These are phyloP conservation scores for Penicillium silybi DNA, from an alignment of 495 filamentous ascomycete species.

Conservation along the genomic window DNA sequence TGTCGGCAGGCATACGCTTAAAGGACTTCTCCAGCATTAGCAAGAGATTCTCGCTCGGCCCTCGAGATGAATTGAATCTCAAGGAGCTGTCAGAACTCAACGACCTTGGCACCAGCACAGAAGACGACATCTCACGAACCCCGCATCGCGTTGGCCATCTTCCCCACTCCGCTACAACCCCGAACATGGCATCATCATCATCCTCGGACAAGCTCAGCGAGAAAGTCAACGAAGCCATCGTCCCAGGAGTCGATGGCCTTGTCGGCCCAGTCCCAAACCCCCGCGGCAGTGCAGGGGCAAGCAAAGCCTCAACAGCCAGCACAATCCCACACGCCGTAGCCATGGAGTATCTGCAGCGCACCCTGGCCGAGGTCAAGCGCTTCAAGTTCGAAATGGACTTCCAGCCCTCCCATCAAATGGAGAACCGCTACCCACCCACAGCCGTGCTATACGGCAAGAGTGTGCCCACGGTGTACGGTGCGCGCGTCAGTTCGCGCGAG, in stretches of 20 bases:
- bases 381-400: slow-evolving; percentile 74
- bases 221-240: neutral
- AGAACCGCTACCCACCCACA: slow-evolving; percentile 75
- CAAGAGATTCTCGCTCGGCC: slow-evolving; percentile 38
- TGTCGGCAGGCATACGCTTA: slow-evolving; percentile 26
- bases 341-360: slow-evolving; percentile 71
- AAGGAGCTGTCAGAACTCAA: slow-evolving; percentile 6
- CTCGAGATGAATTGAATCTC: slow-evolving; percentile 19
- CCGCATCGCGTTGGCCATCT: neutral
- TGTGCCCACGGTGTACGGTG: slow-evolving; percentile 78
- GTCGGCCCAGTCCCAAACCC: slow-evolving; percentile 30
- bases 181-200: slow-evolving; percentile 8
- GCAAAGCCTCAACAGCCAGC: slow-evolving; percentile 37
- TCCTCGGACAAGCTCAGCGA: slow-evolving; percentile 7
- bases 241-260: slow-evolving; percentile 35
- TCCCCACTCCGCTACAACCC: neutral
- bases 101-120: slow-evolving; percentile 1
- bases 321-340: slow-evolving; percentile 52
- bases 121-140: slow-evolving; percentile 11
- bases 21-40: slow-evolving; percentile 42
- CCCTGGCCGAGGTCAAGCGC: slow-evolving; percentile 60
- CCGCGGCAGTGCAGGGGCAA: slow-evolving; percentile 23
- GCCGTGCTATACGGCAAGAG: slow-evolving; percentile 87
- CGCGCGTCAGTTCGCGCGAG: slow-evolving; percentile 62
- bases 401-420: slow-evolving; percentile 50